These are phyloP conservation scores for Naematelia encephala DNA, from an alignment of 768 basidiomycete genomes.

Conservation along the genomic window DNA sequence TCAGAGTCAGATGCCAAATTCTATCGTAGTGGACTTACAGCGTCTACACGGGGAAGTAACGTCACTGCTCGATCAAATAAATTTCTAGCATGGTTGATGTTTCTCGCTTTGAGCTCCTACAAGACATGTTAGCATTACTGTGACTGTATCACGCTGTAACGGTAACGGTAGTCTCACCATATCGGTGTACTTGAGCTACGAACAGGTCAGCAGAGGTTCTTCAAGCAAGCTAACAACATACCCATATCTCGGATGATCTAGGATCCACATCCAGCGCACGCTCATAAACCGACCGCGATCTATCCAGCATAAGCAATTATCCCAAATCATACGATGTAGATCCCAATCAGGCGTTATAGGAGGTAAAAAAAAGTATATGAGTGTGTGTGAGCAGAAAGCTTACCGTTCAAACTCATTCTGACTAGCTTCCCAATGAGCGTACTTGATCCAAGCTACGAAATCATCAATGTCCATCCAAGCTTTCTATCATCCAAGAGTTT, in stretches of 20 bases:
- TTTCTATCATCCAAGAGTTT: no score
- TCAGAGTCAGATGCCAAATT: neutral
- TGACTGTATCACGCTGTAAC: neutral
- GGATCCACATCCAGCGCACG: conserved; percentile 95
- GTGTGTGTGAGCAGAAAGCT: no score
- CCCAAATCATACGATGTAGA: no score
- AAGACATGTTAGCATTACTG: neutral
- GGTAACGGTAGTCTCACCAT: conserved; percentile 58
- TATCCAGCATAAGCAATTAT: no score
- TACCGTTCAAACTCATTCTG: conserved; percentile 90
- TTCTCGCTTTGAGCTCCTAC: conserved; percentile 87
- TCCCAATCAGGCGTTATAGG: no score
- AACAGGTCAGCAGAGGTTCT: neutral
- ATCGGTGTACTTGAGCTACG: conserved; percentile 66
- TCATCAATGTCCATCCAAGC: neutral
- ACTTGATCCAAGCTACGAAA: conserved; percentile 55
- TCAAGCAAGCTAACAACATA: neutral
- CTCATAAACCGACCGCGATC: conserved; percentile 89
- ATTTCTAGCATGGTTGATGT: conserved; percentile 95
- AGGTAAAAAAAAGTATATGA: no score
- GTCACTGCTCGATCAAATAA: conserved; percentile 96
- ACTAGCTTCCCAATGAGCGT: conserved; percentile 70
- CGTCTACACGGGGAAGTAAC: conserved; percentile 86
- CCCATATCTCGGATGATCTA: conserved; percentile 84
- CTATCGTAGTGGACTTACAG: conserved; percentile 17